Conservation (phyloP, 1,139 yeast species). For the Pichia sp. region DNA sequence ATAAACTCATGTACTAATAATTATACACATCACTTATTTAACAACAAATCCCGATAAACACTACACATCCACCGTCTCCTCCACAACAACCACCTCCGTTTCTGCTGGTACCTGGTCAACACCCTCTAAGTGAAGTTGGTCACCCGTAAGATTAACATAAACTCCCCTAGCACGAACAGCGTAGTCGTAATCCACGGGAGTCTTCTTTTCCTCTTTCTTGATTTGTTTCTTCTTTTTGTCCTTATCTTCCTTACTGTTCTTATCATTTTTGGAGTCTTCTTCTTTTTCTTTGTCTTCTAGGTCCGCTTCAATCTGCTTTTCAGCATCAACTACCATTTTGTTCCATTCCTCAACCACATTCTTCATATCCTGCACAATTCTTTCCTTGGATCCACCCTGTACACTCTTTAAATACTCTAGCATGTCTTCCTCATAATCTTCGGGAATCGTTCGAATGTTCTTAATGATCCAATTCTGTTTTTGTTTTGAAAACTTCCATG, state of each 20-base stretch:
- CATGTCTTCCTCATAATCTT: conserved; percentile 50
- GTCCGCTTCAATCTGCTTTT: conserved; percentile 32
- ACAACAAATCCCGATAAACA: too few species aligned
- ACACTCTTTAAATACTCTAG: conserved; percentile 56
- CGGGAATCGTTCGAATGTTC: conserved; percentile 53
- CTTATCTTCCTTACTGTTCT: conserved; percentile 16
- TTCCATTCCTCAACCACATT: conserved; percentile 55
- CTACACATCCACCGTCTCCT: neutral
- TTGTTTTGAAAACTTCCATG: conserved; percentile 92
- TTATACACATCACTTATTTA: too few species aligned
- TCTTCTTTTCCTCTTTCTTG: conserved; percentile 8
- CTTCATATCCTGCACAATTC: conserved; percentile 50
- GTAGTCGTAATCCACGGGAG: conserved; percentile 30
- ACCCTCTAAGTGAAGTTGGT: conserved; percentile 35
- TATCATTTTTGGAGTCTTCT: conserved; percentile 19
- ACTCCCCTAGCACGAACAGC: conserved; percentile 43
- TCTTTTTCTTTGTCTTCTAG: conserved; percentile 11
- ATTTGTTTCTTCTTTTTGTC: conserved; percentile 9
- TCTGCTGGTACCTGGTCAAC: conserved; percentile 25
- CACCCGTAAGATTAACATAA: conserved; percentile 35
- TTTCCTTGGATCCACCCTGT: conserved; percentile 65
- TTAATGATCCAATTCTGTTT: conserved; percentile 90
- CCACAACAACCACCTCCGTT: conserved; percentile 21
- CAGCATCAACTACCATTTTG: conserved; percentile 38
- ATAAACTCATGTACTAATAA: too few species aligned